Percentiles rank a stretch among this genome's conserved stretches.
Evolutionary conservation across 805 yeast species (phyloP).

Genomic region (Candida maesae): DNA sequence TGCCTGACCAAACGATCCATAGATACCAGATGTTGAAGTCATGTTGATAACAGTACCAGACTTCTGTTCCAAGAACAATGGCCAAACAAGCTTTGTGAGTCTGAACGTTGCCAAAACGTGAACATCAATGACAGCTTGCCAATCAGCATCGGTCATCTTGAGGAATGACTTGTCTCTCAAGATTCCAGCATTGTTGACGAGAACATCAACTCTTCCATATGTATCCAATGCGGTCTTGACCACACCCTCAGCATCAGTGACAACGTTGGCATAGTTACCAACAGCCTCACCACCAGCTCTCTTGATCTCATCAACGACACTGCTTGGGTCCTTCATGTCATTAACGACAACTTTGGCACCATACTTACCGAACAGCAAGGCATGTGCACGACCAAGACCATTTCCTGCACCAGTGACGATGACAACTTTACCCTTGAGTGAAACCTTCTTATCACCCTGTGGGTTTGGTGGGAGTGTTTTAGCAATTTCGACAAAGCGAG

Average conservation of each 20-base stretch:
- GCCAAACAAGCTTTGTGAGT: slow-evolving; percentile 90
- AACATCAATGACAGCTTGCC: slow-evolving; percentile 77
- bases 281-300: slow-evolving; percentile 77
- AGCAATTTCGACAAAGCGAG: slow-evolving; percentile 50
- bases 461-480: slow-evolving; percentile 50
- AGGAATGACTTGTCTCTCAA: slow-evolving; percentile 83
- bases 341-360: slow-evolving; percentile 96
- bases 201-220: slow-evolving; percentile 81
- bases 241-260: slow-evolving; percentile 66
- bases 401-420: slow-evolving; percentile 94
- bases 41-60: slow-evolving; percentile 84
- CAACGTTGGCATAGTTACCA: slow-evolving; percentile 80
- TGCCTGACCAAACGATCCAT: slow-evolving; percentile 97
- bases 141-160: slow-evolving; percentile 79
- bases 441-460: slow-evolving; percentile 53
- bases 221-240: slow-evolving; percentile 70
- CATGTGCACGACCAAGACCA: slow-evolving; percentile 91
- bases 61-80: slow-evolving; percentile 72
- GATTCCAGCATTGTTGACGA: slow-evolving; percentile 93
- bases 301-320: slow-evolving; percentile 71
- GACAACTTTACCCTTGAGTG: slow-evolving; percentile 80
- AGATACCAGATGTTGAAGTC: slow-evolving; percentile 93
- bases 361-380: slow-evolving; percentile 75
- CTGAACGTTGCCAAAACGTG: slow-evolving; percentile 81
- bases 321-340: slow-evolving; percentile 73